phyloP scores from a whole-genome alignment of 1,284 basidiomycete genomes.

The Microbotryum violaceum region DNA sequence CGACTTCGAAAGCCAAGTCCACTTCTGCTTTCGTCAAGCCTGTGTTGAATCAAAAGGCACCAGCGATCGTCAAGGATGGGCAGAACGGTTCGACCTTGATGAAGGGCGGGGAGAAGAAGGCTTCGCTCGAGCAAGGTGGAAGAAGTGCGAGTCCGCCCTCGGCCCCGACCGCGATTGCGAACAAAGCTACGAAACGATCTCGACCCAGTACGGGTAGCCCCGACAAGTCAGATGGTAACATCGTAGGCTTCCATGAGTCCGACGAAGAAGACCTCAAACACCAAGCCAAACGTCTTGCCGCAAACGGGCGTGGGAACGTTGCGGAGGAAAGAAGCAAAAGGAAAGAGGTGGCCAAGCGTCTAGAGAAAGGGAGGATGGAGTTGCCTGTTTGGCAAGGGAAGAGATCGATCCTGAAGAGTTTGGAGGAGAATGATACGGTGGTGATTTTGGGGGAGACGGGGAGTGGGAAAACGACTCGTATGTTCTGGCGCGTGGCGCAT shows the following conservation, averaged over 20 bases:
- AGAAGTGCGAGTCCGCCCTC: too few species aligned
- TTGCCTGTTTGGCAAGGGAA: slow-evolving; percentile 72
- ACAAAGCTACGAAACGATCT: too few species aligned
- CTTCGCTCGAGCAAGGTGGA: too few species aligned
- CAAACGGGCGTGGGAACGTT: neutral
- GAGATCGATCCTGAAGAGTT: slow-evolving; percentile 63
- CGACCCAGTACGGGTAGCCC: too few species aligned
- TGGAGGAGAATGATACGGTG: slow-evolving; percentile 73
- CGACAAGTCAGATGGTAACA: neutral
- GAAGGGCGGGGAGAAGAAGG: too few species aligned
- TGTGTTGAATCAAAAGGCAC: too few species aligned
- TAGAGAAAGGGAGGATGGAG: slow-evolving; percentile 58
- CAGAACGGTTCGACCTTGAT: too few species aligned
- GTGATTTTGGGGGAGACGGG: slow-evolving; percentile 94
- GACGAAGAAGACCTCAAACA: slow-evolving; percentile 2
- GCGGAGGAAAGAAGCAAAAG: slow-evolving; percentile 23
- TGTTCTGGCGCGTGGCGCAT: slow-evolving; percentile 37
- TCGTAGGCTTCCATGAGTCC: slow-evolving; percentile 5
- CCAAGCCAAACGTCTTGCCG: neutral
- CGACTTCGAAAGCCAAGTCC: too few species aligned
- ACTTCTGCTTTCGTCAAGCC: too few species aligned
- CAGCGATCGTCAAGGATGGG: too few species aligned
- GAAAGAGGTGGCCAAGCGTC: slow-evolving; percentile 35
- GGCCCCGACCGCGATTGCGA: too few species aligned
- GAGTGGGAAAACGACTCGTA: slow-evolving; percentile 95